phyloP scores from a whole-genome alignment of 2,329 filamentous ascomycete species.

The Hypoxylon sp. region DNA sequence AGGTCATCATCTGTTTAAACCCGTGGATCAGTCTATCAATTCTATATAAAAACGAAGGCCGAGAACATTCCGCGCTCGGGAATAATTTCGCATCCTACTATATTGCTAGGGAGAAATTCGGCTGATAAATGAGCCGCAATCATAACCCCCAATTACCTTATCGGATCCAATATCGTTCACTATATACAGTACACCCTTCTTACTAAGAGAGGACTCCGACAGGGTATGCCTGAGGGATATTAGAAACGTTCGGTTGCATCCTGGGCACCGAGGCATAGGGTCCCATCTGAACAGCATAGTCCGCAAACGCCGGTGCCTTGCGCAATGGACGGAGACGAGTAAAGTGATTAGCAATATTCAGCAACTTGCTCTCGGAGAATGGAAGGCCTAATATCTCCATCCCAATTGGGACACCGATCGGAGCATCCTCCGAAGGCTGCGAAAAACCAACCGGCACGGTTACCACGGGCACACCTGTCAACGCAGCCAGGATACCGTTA shows the following conservation, averaged over 20 bases:
- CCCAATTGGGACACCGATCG: conserved; percentile 72
- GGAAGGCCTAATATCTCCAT: conserved; percentile 74
- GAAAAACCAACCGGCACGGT: conserved; percentile 70
- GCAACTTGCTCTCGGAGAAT: conserved; percentile 68
- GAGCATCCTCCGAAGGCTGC: conserved; percentile 62
- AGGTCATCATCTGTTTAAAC: conserved; percentile 36
- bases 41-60: conserved; percentile 16
- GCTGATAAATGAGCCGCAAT: conserved; percentile 33
- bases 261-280: conserved; percentile 61
- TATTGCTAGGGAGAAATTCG: conserved; percentile 14
- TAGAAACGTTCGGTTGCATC: conserved; percentile 60
- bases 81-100: conserved; percentile 8
- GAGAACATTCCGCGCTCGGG: conserved; percentile 27
- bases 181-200: neutral
- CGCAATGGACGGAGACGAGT: conserved; percentile 63
- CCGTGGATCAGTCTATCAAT: conserved; percentile 34
- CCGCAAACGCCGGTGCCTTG: conserved; percentile 63
- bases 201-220: conserved; percentile 58
- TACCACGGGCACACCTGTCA: conserved; percentile 60
- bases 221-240: conserved; percentile 63
- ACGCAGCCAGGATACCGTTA: conserved; percentile 61
- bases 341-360: conserved; percentile 68
- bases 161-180: conserved; percentile 13
- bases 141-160: conserved; percentile 18
- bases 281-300: conserved; percentile 56